These are phyloP conservation scores for Diaporthe vaccinii DNA, from an alignment of 2,329 filamentous ascomycete species.

Conservation along the genomic window DNA sequence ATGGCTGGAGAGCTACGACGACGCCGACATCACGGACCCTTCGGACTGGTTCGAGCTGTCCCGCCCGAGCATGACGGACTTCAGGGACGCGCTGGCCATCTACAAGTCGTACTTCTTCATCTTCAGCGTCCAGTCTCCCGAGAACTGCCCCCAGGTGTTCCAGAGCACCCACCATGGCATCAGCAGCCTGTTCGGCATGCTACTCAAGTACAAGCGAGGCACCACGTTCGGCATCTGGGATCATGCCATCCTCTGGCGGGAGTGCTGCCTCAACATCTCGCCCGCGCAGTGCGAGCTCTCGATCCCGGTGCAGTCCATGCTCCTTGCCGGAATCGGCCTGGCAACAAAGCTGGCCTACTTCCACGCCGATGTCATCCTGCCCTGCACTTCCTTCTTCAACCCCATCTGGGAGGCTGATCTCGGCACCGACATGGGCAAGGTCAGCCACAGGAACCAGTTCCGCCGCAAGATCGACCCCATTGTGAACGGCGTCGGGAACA, in stretches of 20 bases:
- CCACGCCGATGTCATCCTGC: constrained; percentile 72
- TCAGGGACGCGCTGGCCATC: constrained; percentile 52
- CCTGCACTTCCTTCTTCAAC: constrained; percentile 73
- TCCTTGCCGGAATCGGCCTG: constrained; percentile 61
- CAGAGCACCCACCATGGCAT: constrained; percentile 75
- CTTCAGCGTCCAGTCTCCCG: constrained; percentile 69
- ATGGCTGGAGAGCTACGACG: constrained; percentile 60
- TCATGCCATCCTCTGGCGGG: constrained; percentile 73
- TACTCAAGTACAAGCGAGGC: constrained; percentile 72
- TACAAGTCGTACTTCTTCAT: constrained; percentile 65
- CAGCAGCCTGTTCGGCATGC: constrained; percentile 71
- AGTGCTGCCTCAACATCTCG: constrained; percentile 64
- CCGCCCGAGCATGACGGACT: constrained; percentile 52
- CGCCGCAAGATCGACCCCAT: constrained; percentile 73
- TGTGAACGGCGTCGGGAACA: constrained; percentile 75
- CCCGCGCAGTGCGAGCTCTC: constrained; percentile 63
- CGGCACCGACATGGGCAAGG: constrained; percentile 68
- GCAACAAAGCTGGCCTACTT: constrained; percentile 60
- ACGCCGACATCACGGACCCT: constrained; percentile 53
- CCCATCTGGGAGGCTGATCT: constrained; percentile 75
- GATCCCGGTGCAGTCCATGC: constrained; percentile 62
- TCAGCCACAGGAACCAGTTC: constrained; percentile 70
- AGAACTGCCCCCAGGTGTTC: constrained; percentile 71
- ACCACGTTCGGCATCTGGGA: constrained; percentile 75
- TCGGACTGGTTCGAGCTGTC: constrained; percentile 51